These are phyloP conservation scores for Globisporangium solare DNA, from an alignment of 352 stramenopile genomes.

Conservation along the genomic window DNA sequence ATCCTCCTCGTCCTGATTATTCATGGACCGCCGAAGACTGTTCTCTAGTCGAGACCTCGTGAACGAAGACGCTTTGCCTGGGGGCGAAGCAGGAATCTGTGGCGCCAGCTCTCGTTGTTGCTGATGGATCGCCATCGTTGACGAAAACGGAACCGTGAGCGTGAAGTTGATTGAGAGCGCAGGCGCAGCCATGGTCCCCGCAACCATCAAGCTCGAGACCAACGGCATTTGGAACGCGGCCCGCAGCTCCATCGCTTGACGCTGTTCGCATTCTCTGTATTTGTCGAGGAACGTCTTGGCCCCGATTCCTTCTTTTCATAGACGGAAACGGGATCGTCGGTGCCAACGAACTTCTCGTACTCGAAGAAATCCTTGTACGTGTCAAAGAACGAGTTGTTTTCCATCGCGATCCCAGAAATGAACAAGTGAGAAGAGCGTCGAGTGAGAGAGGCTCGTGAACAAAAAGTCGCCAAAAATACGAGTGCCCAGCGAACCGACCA, in stretches of 20 bases:
- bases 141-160: not conserved
- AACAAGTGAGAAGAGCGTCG: not conserved
- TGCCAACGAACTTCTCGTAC: slow-evolving; percentile 49
- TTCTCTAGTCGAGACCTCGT: slow-evolving; percentile 12
- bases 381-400: slow-evolving; percentile 43
- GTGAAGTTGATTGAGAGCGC: not conserved
- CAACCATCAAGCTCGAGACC: slow-evolving; percentile 5
- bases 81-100: not conserved
- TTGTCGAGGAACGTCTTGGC: slow-evolving; percentile 39
- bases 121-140: not conserved
- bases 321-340: slow-evolving; percentile 4
- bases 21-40: slow-evolving; percentile 10
- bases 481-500: not conserved
- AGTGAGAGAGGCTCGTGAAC: not conserved
- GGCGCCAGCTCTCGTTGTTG: slow-evolving; percentile 2
- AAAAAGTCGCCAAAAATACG: slow-evolving; percentile 1
- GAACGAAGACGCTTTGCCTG: not conserved
- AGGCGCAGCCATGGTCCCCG: not conserved
- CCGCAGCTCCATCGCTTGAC: slow-evolving; percentile 14
- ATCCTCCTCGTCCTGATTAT: slow-evolving; percentile 15
- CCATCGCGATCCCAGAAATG: not conserved
- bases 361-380: slow-evolving; percentile 61
- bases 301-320: slow-evolving; percentile 11
- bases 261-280: slow-evolving; percentile 41
- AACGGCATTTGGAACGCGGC: slow-evolving; percentile 7